Percentiles rank a stretch among this genome's conserved stretches.
These are phyloP conservation scores for Talaromyces atroroseus DNA, from an alignment of 2,329 filamentous ascomycete genomes.

Conservation along the genomic window DNA sequence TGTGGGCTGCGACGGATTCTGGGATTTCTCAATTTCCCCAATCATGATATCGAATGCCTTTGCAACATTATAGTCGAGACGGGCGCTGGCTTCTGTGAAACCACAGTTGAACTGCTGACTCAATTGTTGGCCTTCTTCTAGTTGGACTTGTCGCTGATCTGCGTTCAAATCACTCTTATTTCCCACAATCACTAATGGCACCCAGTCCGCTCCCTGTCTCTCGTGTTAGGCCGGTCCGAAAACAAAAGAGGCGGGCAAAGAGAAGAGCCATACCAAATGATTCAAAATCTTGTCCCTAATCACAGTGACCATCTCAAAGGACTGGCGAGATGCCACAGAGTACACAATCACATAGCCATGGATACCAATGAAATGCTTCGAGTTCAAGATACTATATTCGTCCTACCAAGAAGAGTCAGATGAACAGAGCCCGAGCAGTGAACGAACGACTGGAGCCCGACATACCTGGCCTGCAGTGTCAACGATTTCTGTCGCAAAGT, in stretches of 20 bases:
- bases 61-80: constrained; percentile 88
- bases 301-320: constrained; percentile 95
- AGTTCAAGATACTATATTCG: constrained; percentile 97
- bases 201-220: constrained; percentile 75
- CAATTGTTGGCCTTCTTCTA: constrained; percentile 78
- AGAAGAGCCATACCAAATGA: constrained; percentile 63
- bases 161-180: constrained; percentile 94
- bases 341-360: constrained; percentile 99
- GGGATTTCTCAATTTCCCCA: constrained; percentile 86
- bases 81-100: constrained; percentile 90
- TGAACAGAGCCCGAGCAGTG: constrained; percentile 13
- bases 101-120: constrained; percentile 84
- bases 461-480: constrained; percentile 90
- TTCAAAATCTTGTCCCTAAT: constrained; percentile 97
- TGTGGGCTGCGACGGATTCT: constrained; percentile 80
- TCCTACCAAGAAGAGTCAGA: constrained; percentile 52
- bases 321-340: constrained; percentile 88
- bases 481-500: constrained; percentile 94
- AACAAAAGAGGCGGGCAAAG: constrained; percentile 1
- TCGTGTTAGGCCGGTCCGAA: constrained; percentile 11
- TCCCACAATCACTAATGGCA: constrained; percentile 89
- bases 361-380: constrained; percentile 98
- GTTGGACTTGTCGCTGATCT: constrained; percentile 84
- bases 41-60: constrained; percentile 94
- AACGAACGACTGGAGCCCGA: constrained; percentile 7